Conservation (phyloP, 495 filamentous ascomycete species). For the Penicillium waksmanii region DNA sequence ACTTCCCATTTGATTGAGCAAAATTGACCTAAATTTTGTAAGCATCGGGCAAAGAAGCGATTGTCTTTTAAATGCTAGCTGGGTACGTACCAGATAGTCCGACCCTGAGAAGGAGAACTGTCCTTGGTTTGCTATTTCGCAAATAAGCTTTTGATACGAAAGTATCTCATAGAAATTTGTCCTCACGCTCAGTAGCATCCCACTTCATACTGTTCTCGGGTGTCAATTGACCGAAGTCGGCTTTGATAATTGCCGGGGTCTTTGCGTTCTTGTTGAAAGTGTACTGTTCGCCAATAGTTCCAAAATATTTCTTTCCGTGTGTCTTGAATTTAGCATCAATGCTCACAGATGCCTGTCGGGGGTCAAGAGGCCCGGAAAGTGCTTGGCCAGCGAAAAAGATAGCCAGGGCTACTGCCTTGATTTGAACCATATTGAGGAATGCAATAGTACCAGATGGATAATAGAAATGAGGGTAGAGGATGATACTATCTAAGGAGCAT, state of each 20-base stretch:
- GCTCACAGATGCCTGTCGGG: conserved; percentile 26
- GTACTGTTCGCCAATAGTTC: conserved; percentile 31
- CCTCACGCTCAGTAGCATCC: conserved; percentile 47
- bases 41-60: neutral
- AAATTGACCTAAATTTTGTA: conserved; percentile 42
- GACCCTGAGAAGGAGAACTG: conserved; percentile 46
- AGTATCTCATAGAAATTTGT: neutral
- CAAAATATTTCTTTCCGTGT: conserved; percentile 32
- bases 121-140: conserved; percentile 33
- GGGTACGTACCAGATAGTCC: conserved; percentile 43
- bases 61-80: neutral
- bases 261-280: conserved; percentile 30
- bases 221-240: conserved; percentile 54
- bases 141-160: conserved; percentile 1
- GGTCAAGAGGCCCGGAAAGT: conserved; percentile 4
- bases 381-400: conserved; percentile 19
- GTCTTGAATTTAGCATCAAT: conserved; percentile 27
- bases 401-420: conserved; percentile 17
- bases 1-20: conserved; percentile 47
- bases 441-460: neutral
- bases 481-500: neutral
- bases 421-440: conserved; percentile 14
- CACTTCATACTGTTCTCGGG: conserved; percentile 64
- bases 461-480: neutral
- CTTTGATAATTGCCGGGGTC: conserved; percentile 41